These are phyloP conservation scores for Mycena indigotica DNA, from an alignment of 768 basidiomycete genomes.

Conservation along the genomic window DNA sequence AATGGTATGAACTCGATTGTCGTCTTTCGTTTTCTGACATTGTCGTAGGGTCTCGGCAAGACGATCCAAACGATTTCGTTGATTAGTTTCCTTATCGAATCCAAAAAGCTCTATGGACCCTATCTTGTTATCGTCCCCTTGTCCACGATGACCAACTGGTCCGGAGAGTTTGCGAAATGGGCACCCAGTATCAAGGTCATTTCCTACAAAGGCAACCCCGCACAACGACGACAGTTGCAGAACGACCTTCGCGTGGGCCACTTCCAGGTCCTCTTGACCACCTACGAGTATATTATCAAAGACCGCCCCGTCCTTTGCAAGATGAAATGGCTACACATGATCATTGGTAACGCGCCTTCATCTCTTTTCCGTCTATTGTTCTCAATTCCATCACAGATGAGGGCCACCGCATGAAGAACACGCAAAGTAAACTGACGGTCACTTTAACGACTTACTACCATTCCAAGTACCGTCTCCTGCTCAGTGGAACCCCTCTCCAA, in stretches of 20 bases:
- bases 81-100: slow-evolving; percentile 92
- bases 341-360: slow-evolving; percentile 88
- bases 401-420: slow-evolving; percentile 98
- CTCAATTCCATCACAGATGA: slow-evolving; percentile 58
- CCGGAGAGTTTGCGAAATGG: slow-evolving; percentile 97
- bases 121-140: slow-evolving; percentile 95
- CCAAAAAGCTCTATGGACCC: slow-evolving; percentile 87
- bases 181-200: slow-evolving; percentile 79
- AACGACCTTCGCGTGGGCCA: slow-evolving; percentile 74
- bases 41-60: slow-evolving; percentile 83
- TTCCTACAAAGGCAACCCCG: slow-evolving; percentile 91
- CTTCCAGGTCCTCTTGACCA: slow-evolving; percentile 92
- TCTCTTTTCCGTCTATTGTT: background rate
- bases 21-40: slow-evolving; percentile 14
- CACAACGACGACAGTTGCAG: slow-evolving; percentile 77
- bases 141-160: slow-evolving; percentile 97
- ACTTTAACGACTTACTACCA: slow-evolving; percentile 93
- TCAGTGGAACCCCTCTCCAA: slow-evolving; percentile 94
- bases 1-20: slow-evolving; percentile 60
- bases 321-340: slow-evolving; percentile 97
- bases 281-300: slow-evolving; percentile 98
- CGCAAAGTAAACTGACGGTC: slow-evolving; percentile 82
- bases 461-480: slow-evolving; percentile 88
- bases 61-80: slow-evolving; percentile 95
- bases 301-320: slow-evolving; percentile 89